Base-by-base conservation (phyloP, 1,284 basidiomycete species). In the Apiotrichum porosum region DNA sequence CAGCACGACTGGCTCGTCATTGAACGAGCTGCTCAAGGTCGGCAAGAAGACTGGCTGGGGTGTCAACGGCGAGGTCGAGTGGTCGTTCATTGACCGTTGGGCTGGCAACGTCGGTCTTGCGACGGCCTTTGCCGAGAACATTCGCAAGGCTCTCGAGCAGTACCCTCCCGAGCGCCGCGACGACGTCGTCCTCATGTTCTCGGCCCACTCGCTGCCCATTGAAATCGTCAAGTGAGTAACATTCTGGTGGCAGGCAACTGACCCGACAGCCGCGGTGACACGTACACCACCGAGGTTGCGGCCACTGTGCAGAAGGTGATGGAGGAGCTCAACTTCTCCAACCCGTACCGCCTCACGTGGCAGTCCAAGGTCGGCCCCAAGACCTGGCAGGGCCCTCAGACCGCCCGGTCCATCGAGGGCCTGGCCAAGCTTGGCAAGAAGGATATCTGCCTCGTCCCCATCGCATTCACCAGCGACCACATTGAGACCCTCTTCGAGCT, bases 71-170 rank as follows among this genome's bases (percentile, higher is more conserved):
- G 65, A 75, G 51, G 83, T 99, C 31, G 81, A 91, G 66, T 99
- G 95, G 95, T 95, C 88, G 68, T 88, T 97, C 12, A 88, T 99
- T 65, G 95, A 99, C 75, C 81, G 95, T 41, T 99, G 95, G 95
- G 92, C 92, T 6, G 92, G 88, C 6, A 88, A 98, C 70, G 80
- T 85, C 12, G 91, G 94, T 4, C 86, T 98, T 61, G 81, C 98
- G 52, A 88, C 95, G 78, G 88, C 95, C 19, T 83, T 99, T 45
- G 84, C 91, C 2, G 86, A 88, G 66, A 91, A 92, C 60, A 83
- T 97, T 57, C 83, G 88, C 68, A 80, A 80, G 17, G 84, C 90
- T 1, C 80, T 98, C n/a, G 78, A 80, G 40, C 83, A 85, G 61
- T 97, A 89, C 69, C 80, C 89, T 6, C 79, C 78, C 44, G 81